Conservation (phyloP, 1,139 yeast species). For the Scheffersomyces titani region DNA sequence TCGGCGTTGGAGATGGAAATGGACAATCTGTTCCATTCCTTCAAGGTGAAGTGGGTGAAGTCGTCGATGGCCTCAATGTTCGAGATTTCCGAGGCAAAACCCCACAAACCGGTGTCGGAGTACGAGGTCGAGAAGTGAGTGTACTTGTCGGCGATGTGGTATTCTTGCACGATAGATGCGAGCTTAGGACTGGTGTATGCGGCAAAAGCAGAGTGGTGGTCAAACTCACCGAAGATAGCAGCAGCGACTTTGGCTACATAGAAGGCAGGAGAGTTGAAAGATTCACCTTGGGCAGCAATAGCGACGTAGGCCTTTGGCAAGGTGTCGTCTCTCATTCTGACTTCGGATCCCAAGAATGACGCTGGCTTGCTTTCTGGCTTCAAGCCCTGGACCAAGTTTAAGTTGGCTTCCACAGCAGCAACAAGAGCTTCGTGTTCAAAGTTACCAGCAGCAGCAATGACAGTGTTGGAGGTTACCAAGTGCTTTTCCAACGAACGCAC, state of each 20-base stretch:
- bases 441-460: conserved; percentile 75
- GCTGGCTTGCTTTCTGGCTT: conserved; percentile 57
- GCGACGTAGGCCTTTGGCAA: conserved; percentile 77
- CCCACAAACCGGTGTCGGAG: conserved; percentile 83
- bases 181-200: conserved; percentile 83
- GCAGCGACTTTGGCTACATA: conserved; percentile 75
- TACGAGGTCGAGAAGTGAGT: conserved; percentile 71
- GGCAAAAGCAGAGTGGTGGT: conserved; percentile 53
- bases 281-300: conserved; percentile 74
- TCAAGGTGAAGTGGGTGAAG: conserved; percentile 73
- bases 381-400: conserved; percentile 52
- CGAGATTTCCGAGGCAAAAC: conserved; percentile 67
- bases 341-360: conserved; percentile 79
- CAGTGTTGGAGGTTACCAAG: conserved; percentile 63
- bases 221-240: conserved; percentile 64
- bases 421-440: conserved; percentile 68
- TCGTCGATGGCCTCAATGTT: conserved; percentile 66
- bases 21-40: conserved; percentile 85
- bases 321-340: conserved; percentile 86
- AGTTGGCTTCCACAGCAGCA: conserved; percentile 56
- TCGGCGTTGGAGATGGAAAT: conserved; percentile 74
- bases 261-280: conserved; percentile 60
- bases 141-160: conserved; percentile 71
- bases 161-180: conserved; percentile 70
- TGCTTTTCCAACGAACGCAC: conserved; percentile 55